Evolutionary conservation across 106 monocot genomes (phyloP).

Genomic region (Cymbidium sinense): DNA sequence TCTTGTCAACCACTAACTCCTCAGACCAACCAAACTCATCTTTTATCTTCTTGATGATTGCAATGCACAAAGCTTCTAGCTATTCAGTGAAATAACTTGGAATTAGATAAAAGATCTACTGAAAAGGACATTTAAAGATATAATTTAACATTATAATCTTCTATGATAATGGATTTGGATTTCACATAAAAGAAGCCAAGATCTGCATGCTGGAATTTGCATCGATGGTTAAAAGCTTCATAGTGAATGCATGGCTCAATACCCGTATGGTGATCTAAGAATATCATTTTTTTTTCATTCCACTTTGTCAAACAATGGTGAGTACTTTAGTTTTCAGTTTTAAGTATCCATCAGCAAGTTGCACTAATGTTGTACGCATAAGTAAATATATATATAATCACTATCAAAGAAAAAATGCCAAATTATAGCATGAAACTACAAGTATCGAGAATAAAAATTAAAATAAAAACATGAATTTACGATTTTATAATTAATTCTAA

Average conservation of each 20-base stretch:
- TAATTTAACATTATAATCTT: neutral
- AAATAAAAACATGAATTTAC: neutral
- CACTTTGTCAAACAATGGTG: too few species aligned
- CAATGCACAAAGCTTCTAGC: conserved; percentile 54
- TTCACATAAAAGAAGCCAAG: too few species aligned
- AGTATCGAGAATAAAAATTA: neutral
- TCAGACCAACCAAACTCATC: conserved; percentile 50
- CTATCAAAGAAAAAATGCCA: neutral
- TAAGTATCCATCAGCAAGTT: neutral
- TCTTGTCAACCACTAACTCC: conserved; percentile 40
- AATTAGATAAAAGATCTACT: neutral
- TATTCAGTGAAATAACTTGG: conserved; percentile 5
- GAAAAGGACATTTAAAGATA: neutral
- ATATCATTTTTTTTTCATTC: too few species aligned
- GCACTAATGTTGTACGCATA: neutral
- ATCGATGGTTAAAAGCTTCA: too few species aligned
- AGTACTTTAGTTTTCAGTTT: neutral
- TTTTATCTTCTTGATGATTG: conserved; percentile 59
- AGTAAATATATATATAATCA: neutral
- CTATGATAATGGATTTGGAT: neutral
- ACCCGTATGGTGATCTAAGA: too few species aligned
- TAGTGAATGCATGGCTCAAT: too few species aligned
- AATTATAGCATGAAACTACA: neutral
- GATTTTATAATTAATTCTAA: neutral
- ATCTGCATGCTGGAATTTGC: too few species aligned